These are phyloP conservation scores for Colletotrichum graminicola DNA, from an alignment of 2,329 filamentous ascomycete species.

Conservation along the genomic window DNA sequence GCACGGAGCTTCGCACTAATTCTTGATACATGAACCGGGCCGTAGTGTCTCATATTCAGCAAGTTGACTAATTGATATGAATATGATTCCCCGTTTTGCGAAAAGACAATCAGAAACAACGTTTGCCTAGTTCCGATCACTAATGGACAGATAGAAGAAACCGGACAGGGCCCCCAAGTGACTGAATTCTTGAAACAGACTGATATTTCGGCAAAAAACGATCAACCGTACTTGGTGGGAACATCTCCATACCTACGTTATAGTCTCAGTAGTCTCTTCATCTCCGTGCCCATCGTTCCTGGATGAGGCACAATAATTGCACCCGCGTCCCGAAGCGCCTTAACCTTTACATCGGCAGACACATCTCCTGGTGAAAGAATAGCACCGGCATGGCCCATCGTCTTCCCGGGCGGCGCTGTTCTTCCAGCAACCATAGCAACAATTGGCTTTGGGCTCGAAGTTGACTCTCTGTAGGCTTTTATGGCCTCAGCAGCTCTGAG, in stretches of 20 bases:
- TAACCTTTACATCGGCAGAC: constrained; percentile 50
- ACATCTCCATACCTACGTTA: not conserved
- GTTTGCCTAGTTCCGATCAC: not conserved
- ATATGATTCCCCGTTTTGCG: no score
- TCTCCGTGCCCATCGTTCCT: constrained; percentile 52
- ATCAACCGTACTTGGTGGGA: no score
- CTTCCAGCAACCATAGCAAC: constrained; percentile 75
- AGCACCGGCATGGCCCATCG: constrained; percentile 82
- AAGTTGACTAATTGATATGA: no score
- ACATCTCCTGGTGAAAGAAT: constrained; percentile 55
- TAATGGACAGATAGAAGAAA: not conserved
- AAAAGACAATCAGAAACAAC: not conserved
- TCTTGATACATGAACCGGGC: no score
- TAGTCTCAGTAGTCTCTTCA: constrained; percentile 49
- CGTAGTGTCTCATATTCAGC: no score
- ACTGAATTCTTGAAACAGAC: not conserved
- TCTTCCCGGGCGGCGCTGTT: constrained; percentile 69
- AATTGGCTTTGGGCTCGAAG: constrained; percentile 71
- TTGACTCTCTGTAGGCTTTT: constrained; percentile 69
- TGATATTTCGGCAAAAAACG: not conserved
- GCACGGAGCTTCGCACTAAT: no score
- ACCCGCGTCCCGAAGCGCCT: constrained; percentile 52
- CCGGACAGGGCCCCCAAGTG: no score
- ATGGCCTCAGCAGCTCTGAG: constrained; percentile 80
- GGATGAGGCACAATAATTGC: constrained; percentile 55